Conservation (phyloP, 257 asterid genomes). For the Nicotiana undulata region DNA sequence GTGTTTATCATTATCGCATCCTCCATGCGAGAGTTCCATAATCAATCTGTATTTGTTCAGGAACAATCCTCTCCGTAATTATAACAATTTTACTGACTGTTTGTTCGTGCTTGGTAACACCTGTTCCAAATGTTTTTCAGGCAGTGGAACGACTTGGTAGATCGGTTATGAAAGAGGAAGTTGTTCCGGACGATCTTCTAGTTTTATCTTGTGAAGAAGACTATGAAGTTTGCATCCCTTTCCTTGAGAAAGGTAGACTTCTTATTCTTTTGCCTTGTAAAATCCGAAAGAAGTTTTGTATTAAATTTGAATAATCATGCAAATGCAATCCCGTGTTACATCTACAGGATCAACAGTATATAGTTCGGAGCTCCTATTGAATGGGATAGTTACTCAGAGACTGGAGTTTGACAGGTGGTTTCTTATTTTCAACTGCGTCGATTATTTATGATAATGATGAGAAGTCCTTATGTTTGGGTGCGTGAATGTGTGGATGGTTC, state of each 20-base stretch:
- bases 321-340: neutral
- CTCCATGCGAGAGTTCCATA: neutral
- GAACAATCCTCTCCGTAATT: neutral
- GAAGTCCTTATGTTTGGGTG: neutral
- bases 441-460: neutral
- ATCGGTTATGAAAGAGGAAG: slow-evolving; percentile 47
- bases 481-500: neutral
- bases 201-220: slow-evolving; percentile 94
- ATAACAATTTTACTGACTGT: neutral
- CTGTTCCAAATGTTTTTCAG: slow-evolving; percentile 31
- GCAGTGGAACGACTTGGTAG: slow-evolving; percentile 87
- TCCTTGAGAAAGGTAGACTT: slow-evolving; percentile 75
- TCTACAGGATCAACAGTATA: slow-evolving; percentile 68
- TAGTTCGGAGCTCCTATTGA: slow-evolving; percentile 87
- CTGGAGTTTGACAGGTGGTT: slow-evolving; percentile 81
- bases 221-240: slow-evolving; percentile 66
- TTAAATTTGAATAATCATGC: neutral
- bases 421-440: neutral
- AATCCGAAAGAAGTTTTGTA: neutral
- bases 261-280: neutral
- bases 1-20: neutral
- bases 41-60: neutral
- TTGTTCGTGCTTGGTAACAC: neutral
- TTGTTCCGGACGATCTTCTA: slow-evolving; percentile 59
- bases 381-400: slow-evolving; percentile 92